These are phyloP conservation scores for Larix sibirica DNA, from an alignment of 83 land plant genomes.

Conservation along the genomic window DNA sequence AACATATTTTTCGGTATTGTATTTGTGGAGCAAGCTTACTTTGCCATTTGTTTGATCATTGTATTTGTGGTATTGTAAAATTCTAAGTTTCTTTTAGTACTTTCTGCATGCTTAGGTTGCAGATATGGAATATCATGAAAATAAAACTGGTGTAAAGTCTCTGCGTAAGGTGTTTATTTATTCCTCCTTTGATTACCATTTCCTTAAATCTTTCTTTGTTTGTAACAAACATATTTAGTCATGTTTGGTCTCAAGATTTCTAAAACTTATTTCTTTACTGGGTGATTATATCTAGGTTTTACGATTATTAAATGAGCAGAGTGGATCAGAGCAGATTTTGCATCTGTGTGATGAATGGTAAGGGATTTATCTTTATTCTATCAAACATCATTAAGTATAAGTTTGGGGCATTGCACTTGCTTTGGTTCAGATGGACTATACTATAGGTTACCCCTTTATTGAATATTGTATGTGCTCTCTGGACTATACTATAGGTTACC, in stretches of 20 bases:
- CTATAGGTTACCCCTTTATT: neutral
- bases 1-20: neutral
- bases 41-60: neutral
- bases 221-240: neutral
- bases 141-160: neutral
- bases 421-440: neutral
- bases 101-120: conserved; percentile 22
- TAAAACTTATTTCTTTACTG: neutral
- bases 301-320: conserved; percentile 75
- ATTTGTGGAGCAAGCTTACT: neutral
- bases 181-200: neutral
- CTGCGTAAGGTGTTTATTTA: neutral
- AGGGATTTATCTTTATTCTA: conserved; percentile 2
- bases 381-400: neutral
- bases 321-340: conserved; percentile 63
- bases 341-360: conserved; percentile 83
- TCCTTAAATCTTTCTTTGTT: neutral
- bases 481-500: neutral
- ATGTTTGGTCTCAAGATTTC: neutral
- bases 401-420: neutral
- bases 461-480: neutral
- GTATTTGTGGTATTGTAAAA: neutral
- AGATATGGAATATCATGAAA: conserved; percentile 17
- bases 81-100: neutral
- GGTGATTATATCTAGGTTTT: conserved; percentile 46